These are phyloP conservation scores for Solanum rostratum DNA, from an alignment of 257 asterid species.

Conservation along the genomic window DNA sequence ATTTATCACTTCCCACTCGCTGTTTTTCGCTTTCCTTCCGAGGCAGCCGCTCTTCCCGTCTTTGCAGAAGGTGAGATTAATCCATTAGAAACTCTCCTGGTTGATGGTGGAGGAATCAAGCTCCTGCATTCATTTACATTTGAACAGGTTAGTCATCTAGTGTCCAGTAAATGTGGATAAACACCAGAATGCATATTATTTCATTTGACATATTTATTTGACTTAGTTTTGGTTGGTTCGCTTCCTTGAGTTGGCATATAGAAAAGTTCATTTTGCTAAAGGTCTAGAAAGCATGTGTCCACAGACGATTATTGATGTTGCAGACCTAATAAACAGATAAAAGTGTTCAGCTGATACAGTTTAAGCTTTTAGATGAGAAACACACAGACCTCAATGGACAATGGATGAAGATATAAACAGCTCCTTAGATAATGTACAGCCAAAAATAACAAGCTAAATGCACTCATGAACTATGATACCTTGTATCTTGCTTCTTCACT, in stretches of 20 bases:
- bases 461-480: conserved; percentile 19
- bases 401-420: neutral
- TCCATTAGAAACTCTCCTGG: conserved; percentile 40
- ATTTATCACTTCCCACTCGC: conserved; percentile 39
- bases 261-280: neutral
- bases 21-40: conserved; percentile 39
- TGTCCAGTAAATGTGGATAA: neutral
- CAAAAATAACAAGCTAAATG: neutral
- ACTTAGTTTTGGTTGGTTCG: neutral
- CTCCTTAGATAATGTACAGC: neutral
- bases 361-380: neutral
- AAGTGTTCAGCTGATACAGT: neutral
- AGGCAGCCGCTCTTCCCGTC: conserved; percentile 23
- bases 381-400: neutral
- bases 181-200: neutral
- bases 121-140: conserved; percentile 32
- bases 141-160: neutral
- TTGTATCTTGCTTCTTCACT: conserved; percentile 33
- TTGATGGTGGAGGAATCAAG: conserved; percentile 47
- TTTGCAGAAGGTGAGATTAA: conserved; percentile 20
- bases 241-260: neutral
- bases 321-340: neutral
- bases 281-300: neutral
- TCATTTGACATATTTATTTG: neutral
- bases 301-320: neutral